phyloP scores from a whole-genome alignment of 83 land plant genomes.

The Larix sibirica region DNA sequence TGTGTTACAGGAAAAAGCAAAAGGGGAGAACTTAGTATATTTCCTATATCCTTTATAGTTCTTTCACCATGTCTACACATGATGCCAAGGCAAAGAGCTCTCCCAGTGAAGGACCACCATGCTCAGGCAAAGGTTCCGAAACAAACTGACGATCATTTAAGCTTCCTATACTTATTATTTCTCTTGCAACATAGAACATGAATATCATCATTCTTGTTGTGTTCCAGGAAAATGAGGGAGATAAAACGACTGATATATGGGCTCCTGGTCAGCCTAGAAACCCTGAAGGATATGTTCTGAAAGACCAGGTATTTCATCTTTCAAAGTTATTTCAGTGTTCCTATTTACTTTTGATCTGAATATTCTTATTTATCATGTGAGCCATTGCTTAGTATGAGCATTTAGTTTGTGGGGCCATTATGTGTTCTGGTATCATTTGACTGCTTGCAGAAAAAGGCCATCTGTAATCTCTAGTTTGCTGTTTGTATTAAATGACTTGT shows the following conservation, averaged over 20 bases:
- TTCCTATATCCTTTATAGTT: conserved; percentile 52
- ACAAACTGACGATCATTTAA: background rate
- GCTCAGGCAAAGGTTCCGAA: background rate
- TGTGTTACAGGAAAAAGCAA: conserved; percentile 56
- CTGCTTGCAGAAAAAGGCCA: background rate
- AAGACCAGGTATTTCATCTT: conserved; percentile 57
- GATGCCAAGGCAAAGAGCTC: conserved; percentile 62
- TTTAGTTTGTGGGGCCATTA: background rate
- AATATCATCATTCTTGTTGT: no score
- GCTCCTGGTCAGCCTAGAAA: conserved; percentile 62
- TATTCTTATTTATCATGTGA: background rate
- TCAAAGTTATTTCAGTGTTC: background rate
- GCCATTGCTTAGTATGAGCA: background rate
- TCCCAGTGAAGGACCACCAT: conserved; percentile 3
- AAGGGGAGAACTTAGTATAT: conserved; percentile 71
- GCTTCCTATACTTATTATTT: background rate
- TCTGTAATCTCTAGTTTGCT: background rate
- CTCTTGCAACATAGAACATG: background rate
- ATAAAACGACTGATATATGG: conserved; percentile 26
- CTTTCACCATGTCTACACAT: conserved; percentile 73
- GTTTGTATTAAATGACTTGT: background rate
- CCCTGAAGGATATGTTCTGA: conserved; percentile 59
- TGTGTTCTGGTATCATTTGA: background rate
- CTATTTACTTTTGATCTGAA: background rate
- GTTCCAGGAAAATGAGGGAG: conserved; percentile 18